Conservation (phyloP, 2,329 filamentous ascomycete species). For the Penicillium sp. region DNA sequence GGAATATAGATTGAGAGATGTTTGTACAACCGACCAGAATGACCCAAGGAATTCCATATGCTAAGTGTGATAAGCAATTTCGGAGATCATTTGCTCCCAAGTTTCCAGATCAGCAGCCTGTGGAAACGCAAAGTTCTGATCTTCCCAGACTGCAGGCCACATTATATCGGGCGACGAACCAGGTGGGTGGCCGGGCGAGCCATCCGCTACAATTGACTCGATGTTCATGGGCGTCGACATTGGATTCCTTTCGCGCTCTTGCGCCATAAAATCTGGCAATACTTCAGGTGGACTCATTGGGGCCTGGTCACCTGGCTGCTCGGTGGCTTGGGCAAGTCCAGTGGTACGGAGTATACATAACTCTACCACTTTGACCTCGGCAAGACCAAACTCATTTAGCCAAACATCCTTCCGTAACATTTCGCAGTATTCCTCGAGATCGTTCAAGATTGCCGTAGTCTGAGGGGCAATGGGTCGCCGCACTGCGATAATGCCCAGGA, state of each 20-base stretch:
- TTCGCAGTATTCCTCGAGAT: slow-evolving; percentile 43
- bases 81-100: slow-evolving; percentile 16
- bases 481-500: slow-evolving; percentile 38
- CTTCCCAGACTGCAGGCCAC: slow-evolving; percentile 12
- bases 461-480: slow-evolving; percentile 32
- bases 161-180: slow-evolving; percentile 9
- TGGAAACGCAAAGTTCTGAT: slow-evolving; percentile 13
- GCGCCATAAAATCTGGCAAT: slow-evolving; percentile 1
- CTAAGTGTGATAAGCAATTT: slow-evolving; percentile 14
- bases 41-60: not conserved
- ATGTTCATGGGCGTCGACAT: not conserved
- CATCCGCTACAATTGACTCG: not conserved
- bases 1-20: not conserved
- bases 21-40: not conserved
- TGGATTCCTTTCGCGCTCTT: not conserved
- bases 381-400: slow-evolving; percentile 43
- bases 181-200: not conserved
- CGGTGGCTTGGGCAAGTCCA: not conserved
- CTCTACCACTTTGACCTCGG: slow-evolving; percentile 45
- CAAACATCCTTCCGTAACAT: slow-evolving; percentile 41
- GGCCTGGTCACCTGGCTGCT: not conserved
- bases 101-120: slow-evolving; percentile 11
- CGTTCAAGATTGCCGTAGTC: slow-evolving; percentile 32
- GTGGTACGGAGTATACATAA: slow-evolving; percentile 34
- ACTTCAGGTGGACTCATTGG: not conserved